Percentiles rank a stretch among this genome's conserved stretches.
These are phyloP conservation scores for Pythium dissimile DNA, from an alignment of 352 stramenopile genomes.

Conservation along the genomic window DNA sequence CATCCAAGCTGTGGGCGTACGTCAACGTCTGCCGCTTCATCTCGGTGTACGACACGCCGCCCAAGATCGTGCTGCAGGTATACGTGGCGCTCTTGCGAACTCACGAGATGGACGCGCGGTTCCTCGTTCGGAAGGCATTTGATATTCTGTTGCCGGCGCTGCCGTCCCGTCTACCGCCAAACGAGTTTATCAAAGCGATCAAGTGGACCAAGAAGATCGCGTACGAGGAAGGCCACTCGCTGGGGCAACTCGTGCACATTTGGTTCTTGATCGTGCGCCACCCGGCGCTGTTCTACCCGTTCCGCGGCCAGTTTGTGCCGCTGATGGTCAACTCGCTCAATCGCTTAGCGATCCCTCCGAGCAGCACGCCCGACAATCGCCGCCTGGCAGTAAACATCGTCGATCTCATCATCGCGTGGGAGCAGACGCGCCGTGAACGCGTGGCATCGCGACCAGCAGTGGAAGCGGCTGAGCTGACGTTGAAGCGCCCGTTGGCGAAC, in stretches of 20 bases:
- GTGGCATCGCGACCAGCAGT: slow-evolving; percentile 23
- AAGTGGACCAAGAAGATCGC: slow-evolving; percentile 98
- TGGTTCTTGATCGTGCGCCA: slow-evolving; percentile 97
- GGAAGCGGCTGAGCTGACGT: not conserved
- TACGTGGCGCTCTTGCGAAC: slow-evolving; percentile 94
- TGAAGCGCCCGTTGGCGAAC: slow-evolving; percentile 8
- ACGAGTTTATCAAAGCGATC: slow-evolving; percentile 95
- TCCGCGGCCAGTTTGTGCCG: slow-evolving; percentile 92
- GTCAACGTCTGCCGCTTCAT: slow-evolving; percentile 97
- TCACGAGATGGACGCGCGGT: slow-evolving; percentile 93
- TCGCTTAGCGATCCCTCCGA: slow-evolving; percentile 93
- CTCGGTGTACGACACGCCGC: slow-evolving; percentile 93
- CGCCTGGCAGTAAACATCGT: slow-evolving; percentile 93
- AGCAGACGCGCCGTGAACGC: slow-evolving; percentile 81
- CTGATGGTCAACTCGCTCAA: slow-evolving; percentile 97
- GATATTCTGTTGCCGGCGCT: slow-evolving; percentile 95
- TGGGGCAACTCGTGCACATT: slow-evolving; percentile 96
- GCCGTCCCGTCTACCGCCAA: slow-evolving; percentile 76
- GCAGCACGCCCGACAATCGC: slow-evolving; percentile 90
- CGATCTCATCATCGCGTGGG: slow-evolving; percentile 96
- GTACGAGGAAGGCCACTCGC: slow-evolving; percentile 95
- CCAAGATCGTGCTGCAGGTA: slow-evolving; percentile 97
- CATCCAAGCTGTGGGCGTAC: slow-evolving; percentile 97
- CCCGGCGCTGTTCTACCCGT: slow-evolving; percentile 90
- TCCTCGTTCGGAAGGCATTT: slow-evolving; percentile 93